These are phyloP conservation scores for Capsella rubella DNA, from an alignment of 441 rosid species.

Conservation along the genomic window DNA sequence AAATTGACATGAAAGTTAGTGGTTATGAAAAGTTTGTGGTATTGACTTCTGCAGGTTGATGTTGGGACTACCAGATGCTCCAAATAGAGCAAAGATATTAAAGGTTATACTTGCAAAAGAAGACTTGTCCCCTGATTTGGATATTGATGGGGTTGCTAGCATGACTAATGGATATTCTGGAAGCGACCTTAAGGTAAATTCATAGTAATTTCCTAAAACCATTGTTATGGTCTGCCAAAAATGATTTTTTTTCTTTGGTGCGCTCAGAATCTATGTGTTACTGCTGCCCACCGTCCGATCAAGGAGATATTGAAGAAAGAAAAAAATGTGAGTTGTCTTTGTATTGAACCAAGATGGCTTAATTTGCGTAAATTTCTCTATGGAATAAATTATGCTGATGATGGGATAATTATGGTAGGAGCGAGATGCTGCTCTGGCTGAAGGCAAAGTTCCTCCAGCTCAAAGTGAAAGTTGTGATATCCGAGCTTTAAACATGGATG, in stretches of 20 bases:
- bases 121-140: constrained; percentile 68
- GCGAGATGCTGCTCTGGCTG: constrained; percentile 60
- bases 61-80: constrained; percentile 89
- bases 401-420: constrained; percentile 55
- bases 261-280: constrained; percentile 83
- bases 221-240: constrained; percentile 7
- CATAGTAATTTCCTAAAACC: constrained; percentile 1
- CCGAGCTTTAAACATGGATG: constrained; percentile 83
- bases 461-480: constrained; percentile 66
- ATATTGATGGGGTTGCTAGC: constrained; percentile 72
- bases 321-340: constrained; percentile 62
- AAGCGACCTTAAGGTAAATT: constrained; percentile 83
- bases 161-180: constrained; percentile 97
- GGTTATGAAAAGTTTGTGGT: constrained; percentile 8
- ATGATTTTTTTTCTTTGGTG: background rate
- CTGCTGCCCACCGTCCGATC: constrained; percentile 94
- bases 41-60: constrained; percentile 66
- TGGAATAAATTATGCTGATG: constrained; percentile 8
- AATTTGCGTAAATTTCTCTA: background rate
- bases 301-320: constrained; percentile 88
- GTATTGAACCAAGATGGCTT: constrained; percentile 2
- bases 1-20: background rate
- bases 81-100: constrained; percentile 77
- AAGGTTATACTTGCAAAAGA: constrained; percentile 82
- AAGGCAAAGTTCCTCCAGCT: constrained; percentile 64